Base-by-base conservation (phyloP, 148 eudicot species). In the Fagopyrum homotropicum region DNA sequence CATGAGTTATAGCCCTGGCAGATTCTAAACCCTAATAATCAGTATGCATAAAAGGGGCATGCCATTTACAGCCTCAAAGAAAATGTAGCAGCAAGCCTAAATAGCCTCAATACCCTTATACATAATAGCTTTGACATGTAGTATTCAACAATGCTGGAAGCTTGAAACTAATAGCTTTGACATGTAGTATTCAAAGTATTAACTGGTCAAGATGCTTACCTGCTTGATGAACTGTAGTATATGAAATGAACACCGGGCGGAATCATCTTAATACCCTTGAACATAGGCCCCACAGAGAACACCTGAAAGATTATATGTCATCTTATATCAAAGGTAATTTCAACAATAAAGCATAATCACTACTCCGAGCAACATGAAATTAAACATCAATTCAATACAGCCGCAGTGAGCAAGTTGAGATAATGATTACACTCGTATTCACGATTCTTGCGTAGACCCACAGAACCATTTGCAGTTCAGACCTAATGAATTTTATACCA, bases 231-330 rank as follows among this genome's bases (percentile, higher is more conserved):
- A 77, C 88, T 84, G 77, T 92, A 95, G 78, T 90, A 90, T 71
- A 92, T 76, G 48, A 90, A 95, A 74, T 95, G 98, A 79, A 87
- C 80, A 30, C 98, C 98, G 1, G 98, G 97, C 70, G 98, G 98
- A 74, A 95, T 92, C 97, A 95, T 95, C 81, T 95, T 95, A 68
- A 95, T 88, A 69, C 98, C 98, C 83, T 83, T 92, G 78, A 95
- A 95, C 59, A 73, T 73, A 77, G 96, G 96, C 11, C 97, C 98
- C 6, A 83, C 86, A 0, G 89, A 90, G 80, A 87, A 90, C 83
- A 90, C 85, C 98, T 94, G 89, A 83, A 30, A 73, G 4, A 9
- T 63, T 45, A 43, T 9, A 66, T 40, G 46, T 15, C 47, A 66
- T 17, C 71, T 40, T 12, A 35, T 8, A 66, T 35, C 47, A 66